These are phyloP conservation scores for Coemansia sp. DNA, from an alignment of 192 early-diverging fungal genomes.

Conservation along the genomic window DNA sequence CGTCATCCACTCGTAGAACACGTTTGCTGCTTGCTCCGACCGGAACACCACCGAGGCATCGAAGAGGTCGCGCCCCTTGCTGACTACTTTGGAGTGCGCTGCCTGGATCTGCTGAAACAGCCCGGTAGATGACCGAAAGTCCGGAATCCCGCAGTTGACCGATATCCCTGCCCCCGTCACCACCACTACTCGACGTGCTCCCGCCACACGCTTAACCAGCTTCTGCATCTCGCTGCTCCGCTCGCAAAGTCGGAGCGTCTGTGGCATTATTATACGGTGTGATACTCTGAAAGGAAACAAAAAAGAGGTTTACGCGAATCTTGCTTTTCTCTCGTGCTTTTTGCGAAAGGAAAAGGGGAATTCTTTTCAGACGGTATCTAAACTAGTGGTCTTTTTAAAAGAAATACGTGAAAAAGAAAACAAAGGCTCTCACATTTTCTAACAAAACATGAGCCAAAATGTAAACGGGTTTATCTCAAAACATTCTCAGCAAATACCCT, in stretches of 20 bases:
- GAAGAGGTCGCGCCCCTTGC: conserved; percentile 87
- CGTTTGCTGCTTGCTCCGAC: conserved; percentile 58
- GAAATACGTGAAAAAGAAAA: no score
- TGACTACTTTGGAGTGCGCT: conserved; percentile 66
- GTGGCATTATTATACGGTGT: conserved; percentile 18
- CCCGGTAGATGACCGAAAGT: conserved; percentile 92
- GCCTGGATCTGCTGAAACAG: conserved; percentile 78
- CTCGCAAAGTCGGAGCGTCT: conserved; percentile 25
- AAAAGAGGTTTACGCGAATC: background rate
- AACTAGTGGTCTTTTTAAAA: no score
- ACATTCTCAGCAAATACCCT: no score
- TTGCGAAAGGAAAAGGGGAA: no score
- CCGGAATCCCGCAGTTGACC: conserved; percentile 94
- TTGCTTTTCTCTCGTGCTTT: background rate
- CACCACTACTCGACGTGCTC: conserved; percentile 34
- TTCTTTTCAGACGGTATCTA: no score
- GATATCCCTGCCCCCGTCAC: conserved; percentile 90
- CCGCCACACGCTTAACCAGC: conserved; percentile 38
- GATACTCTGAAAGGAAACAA: background rate
- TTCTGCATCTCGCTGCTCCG: conserved; percentile 7
- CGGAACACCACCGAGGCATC: conserved; percentile 81
- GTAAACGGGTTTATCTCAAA: no score
- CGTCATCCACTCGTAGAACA: conserved; percentile 76
- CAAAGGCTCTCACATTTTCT: no score
- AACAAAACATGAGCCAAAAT: no score